Percentiles rank a stretch among this genome's conserved stretches.
Evolutionary conservation across 2,329 filamentous ascomycete genomes (phyloP).

Genomic region (Neonectria faginata): DNA sequence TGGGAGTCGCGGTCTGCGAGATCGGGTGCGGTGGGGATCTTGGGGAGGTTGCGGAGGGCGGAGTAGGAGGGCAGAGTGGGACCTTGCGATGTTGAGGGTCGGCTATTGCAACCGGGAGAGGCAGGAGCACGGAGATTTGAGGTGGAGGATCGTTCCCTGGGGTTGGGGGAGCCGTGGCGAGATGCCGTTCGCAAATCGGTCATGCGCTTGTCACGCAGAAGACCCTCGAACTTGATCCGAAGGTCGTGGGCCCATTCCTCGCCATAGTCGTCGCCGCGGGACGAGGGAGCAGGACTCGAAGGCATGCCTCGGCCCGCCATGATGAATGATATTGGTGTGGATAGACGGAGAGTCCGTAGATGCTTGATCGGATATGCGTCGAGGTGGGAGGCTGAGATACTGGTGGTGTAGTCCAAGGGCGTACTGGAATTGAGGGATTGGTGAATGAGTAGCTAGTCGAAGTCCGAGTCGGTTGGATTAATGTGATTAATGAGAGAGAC

Average conservation of each 20-base stretch:
- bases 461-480: slow-evolving; percentile 31
- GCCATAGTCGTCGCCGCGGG: slow-evolving; percentile 62
- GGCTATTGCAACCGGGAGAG: slow-evolving; percentile 52
- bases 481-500: slow-evolving; percentile 35
- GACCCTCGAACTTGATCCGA: slow-evolving; percentile 85
- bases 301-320: slow-evolving; percentile 56
- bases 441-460: slow-evolving; percentile 2
- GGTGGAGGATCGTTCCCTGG: slow-evolving; percentile 62
- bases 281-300: slow-evolving; percentile 45
- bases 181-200: slow-evolving; percentile 72
- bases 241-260: slow-evolving; percentile 84
- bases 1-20: slow-evolving; percentile 72
- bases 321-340: slow-evolving; percentile 31
- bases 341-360: background rate
- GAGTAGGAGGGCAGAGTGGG: slow-evolving; percentile 60
- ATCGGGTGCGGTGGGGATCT: slow-evolving; percentile 78
- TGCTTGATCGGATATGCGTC: slow-evolving; percentile 20
- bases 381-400: slow-evolving; percentile 7
- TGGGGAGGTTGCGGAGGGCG: slow-evolving; percentile 62
- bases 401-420: slow-evolving; percentile 20
- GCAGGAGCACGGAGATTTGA: slow-evolving; percentile 58
- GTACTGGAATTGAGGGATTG: slow-evolving; percentile 22
- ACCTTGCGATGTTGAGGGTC: slow-evolving; percentile 61
- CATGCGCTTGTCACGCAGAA: slow-evolving; percentile 87
- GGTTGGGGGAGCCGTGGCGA: slow-evolving; percentile 71